These are phyloP conservation scores for Tetracladium maxilliforme DNA, from an alignment of 2,329 filamentous ascomycete genomes.

Conservation along the genomic window DNA sequence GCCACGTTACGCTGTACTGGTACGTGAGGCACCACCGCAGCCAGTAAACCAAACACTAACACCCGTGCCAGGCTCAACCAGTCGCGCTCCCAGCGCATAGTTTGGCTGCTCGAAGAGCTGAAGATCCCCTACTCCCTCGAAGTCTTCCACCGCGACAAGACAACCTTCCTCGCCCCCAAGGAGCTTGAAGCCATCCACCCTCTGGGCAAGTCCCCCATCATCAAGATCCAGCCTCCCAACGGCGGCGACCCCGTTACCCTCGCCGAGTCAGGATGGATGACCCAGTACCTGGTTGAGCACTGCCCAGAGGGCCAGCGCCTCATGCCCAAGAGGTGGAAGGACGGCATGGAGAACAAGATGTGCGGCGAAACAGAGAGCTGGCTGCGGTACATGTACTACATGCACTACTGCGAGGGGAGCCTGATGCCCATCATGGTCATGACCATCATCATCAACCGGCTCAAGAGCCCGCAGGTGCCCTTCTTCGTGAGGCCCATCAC, in stretches of 20 bases:
- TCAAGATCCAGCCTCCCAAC: constrained; percentile 41
- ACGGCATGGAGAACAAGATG: constrained; percentile 39
- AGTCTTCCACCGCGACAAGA: constrained; percentile 53
- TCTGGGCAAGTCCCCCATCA: constrained; percentile 72
- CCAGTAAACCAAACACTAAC: too few species aligned
- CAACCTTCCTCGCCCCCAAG: constrained; percentile 54
- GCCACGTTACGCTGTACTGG: too few species aligned
- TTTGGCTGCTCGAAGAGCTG: constrained; percentile 58
- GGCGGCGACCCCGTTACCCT: constrained; percentile 40
- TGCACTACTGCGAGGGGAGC: constrained; percentile 78
- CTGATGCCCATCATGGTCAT: constrained; percentile 61
- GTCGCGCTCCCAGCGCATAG: constrained; percentile 51
- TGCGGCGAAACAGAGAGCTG: constrained; percentile 47
- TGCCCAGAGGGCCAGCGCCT: constrained; percentile 28
- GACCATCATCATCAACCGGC: constrained; percentile 26
- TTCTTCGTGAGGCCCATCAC: constrained; percentile 58
- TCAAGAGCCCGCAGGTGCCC: constrained; percentile 38
- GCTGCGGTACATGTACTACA: constrained; percentile 48
- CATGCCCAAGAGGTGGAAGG: constrained; percentile 37
- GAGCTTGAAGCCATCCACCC: constrained; percentile 69
- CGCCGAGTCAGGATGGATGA: constrained; percentile 70
- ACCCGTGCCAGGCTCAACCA: constrained; percentile 38
- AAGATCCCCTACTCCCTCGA: constrained; percentile 67
- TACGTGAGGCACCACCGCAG: too few species aligned
- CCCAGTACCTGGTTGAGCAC: constrained; percentile 67